Evolutionary conservation across 2,329 filamentous ascomycete species (phyloP).

Genomic region (Aspergillus hiratsukae): DNA sequence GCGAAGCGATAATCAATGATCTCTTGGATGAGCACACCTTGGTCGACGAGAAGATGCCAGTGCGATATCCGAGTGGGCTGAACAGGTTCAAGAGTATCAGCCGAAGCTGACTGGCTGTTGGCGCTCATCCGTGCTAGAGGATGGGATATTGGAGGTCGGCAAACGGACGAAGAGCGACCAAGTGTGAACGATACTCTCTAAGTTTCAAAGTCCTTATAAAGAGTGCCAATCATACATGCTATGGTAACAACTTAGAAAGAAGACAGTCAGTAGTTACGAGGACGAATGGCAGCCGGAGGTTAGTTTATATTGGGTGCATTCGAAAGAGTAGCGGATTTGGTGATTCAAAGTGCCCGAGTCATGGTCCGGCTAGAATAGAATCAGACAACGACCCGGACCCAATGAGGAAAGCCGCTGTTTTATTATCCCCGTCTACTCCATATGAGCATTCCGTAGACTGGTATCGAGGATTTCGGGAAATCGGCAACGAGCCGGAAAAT

Average conservation of each 20-base stretch:
- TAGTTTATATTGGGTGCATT: neutral
- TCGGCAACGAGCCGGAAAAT: neutral
- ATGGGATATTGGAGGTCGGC: neutral
- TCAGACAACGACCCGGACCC: neutral
- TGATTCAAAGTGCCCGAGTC: neutral
- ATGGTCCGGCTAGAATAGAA: neutral
- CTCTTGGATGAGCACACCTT: slow-evolving; percentile 53
- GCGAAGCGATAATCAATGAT: slow-evolving; percentile 54
- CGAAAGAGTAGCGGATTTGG: neutral
- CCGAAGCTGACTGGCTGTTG: neutral
- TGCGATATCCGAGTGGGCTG: slow-evolving; percentile 22
- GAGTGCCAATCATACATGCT: neutral
- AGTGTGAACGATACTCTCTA: neutral
- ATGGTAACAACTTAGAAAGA: neutral
- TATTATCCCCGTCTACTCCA: neutral
- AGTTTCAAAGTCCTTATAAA: neutral
- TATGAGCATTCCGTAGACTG: neutral
- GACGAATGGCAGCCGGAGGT: neutral
- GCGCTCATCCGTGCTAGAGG: neutral
- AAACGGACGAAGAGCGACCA: neutral
- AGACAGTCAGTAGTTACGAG: neutral
- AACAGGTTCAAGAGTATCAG: slow-evolving; percentile 5
- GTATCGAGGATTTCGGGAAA: neutral
- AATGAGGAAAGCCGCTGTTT: neutral
- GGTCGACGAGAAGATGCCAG: slow-evolving; percentile 54